Percentiles rank a stretch among this genome's conserved stretches.
phyloP scores from a whole-genome alignment of 2,329 filamentous ascomycete genomes.

The Calycina herbarum region DNA sequence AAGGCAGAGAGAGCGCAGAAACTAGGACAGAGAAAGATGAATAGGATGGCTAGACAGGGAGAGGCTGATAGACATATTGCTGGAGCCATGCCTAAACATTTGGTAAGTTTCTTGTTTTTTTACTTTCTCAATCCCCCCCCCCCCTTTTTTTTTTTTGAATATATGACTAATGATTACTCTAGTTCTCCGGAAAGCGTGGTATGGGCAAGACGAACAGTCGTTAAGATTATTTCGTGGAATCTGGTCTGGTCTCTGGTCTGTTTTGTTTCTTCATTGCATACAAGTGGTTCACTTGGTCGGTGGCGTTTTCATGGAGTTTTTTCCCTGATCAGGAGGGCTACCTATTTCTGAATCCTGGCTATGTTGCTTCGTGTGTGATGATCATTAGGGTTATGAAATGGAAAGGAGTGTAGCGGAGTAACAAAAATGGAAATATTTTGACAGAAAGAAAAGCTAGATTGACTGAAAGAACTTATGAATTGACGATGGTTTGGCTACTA shows the following conservation, averaged over 20 bases:
- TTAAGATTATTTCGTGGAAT: constrained; percentile 42
- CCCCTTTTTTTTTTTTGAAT: not conserved
- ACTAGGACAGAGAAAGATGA: constrained; percentile 96
- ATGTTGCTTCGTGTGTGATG: not conserved
- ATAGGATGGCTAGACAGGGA: constrained; percentile 94
- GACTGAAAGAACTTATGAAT: not conserved
- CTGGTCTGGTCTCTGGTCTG: not conserved
- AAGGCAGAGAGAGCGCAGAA: constrained; percentile 88
- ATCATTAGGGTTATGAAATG: constrained; percentile 5
- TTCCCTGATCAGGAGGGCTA: not conserved
- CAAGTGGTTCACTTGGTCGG: constrained; percentile 7
- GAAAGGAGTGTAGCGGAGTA: not conserved
- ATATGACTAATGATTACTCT: constrained; percentile 37
- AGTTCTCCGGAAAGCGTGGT: constrained; percentile 88
- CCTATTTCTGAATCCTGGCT: not conserved
- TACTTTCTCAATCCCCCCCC: not conserved
- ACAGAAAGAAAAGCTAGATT: not conserved
- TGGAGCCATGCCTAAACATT: constrained; percentile 81
- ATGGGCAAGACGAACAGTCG: constrained; percentile 84
- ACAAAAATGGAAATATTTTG: not conserved
- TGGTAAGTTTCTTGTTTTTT: constrained; percentile 60
- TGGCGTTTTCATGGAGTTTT: constrained; percentile 7
- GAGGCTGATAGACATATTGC: constrained; percentile 91
- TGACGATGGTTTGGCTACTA: not conserved
- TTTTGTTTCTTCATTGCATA: constrained; percentile 4